Evolutionary conservation across 306 rosid genomes (phyloP).

Genomic region (Cucurbita argyrosperma): DNA sequence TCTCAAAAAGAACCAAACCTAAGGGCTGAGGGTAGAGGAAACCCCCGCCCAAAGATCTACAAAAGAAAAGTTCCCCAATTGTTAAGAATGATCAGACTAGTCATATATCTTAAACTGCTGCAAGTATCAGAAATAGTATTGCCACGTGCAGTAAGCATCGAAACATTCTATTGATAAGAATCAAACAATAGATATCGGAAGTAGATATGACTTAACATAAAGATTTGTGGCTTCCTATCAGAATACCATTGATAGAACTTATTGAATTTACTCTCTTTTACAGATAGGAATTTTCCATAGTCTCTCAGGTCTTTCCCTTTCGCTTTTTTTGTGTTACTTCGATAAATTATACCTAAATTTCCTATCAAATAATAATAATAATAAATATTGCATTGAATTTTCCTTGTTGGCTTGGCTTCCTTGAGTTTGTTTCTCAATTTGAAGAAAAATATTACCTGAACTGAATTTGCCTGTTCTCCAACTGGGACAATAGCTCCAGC

Average conservation of each 20-base stretch:
- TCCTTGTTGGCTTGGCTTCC: not conserved
- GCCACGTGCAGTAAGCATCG: not conserved
- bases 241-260: not conserved
- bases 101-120: not conserved
- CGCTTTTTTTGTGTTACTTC: not conserved
- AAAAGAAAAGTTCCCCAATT: no score
- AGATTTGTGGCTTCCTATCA: not conserved
- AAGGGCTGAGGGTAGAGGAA: not conserved
- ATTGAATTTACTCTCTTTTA: not conserved
- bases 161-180: not conserved
- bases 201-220: not conserved
- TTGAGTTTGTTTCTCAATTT: not conserved
- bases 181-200: not conserved
- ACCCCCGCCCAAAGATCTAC: no score
- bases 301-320: not conserved
- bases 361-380: not conserved
- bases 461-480: constrained; percentile 60
- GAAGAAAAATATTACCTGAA: constrained; percentile 45
- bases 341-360: not conserved
- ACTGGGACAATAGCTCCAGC: constrained; percentile 82
- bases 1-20: not conserved
- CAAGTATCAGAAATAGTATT: not conserved
- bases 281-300: not conserved
- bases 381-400: not conserved
- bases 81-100: not conserved